These are phyloP conservation scores for Cryptococcus sp. DNA, from an alignment of 1,284 basidiomycete species.

Conservation along the genomic window DNA sequence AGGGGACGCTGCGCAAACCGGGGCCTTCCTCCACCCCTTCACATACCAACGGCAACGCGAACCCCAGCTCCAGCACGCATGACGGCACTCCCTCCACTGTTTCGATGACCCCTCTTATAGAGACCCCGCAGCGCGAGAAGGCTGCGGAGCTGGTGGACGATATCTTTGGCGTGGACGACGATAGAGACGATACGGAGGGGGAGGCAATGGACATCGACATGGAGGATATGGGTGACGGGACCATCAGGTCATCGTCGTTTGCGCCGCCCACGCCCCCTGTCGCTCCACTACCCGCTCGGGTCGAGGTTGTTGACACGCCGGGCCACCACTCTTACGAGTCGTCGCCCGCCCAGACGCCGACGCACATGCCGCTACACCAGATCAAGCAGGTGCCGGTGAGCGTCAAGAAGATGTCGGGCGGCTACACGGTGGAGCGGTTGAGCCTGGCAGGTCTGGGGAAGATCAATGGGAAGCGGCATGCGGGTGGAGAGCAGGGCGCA, in stretches of 20 bases:
- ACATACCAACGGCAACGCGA: constrained; percentile 1
- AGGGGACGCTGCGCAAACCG: constrained; percentile 35
- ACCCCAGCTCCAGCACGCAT: neutral
- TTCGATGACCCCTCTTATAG: constrained; percentile 5
- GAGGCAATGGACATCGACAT: constrained; percentile 19
- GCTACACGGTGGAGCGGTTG: constrained; percentile 14
- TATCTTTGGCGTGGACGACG: constrained; percentile 25
- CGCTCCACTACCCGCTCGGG: constrained; percentile 13
- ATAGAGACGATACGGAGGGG: constrained; percentile 8
- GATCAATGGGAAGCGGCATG: constrained; percentile 2
- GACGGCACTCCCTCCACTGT: constrained; percentile 3
- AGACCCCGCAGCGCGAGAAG: constrained; percentile 1
- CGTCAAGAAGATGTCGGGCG: constrained; percentile 7
- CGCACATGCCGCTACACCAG: too few relatives aligned
- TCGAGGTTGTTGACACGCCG: neutral
- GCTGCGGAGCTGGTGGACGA: constrained; percentile 21
- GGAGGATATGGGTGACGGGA: too few relatives aligned
- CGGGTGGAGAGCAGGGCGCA: too few relatives aligned
- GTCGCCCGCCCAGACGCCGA: neutral
- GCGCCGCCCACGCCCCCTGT: constrained; percentile 35
- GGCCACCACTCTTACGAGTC: neutral
- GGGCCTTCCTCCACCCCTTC: neutral
- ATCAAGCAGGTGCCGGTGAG: constrained; percentile 8
- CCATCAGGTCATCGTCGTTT: constrained; percentile 18
- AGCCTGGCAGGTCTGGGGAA: constrained; percentile 9